Percentiles rank a stretch among this genome's conserved stretches.
Conservation (phyloP, 1,284 basidiomycete genomes). For the Phellopilus nigrolimitatus region DNA sequence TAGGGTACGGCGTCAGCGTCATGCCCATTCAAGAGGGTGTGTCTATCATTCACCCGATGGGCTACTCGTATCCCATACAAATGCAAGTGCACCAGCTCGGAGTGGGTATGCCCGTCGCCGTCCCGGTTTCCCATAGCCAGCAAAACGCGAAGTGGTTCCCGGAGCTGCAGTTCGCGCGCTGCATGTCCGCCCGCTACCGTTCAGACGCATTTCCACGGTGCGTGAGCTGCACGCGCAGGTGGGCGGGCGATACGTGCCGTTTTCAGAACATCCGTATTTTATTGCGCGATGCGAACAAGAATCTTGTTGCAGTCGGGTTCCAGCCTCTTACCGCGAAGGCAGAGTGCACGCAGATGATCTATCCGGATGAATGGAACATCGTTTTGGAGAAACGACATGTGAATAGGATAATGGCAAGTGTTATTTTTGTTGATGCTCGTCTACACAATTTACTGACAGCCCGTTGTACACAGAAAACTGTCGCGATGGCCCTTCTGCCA, state of each 20-base stretch:
- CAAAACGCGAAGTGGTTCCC: slow-evolving; percentile 10
- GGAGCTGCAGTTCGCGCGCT: slow-evolving; percentile 69
- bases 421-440: slow-evolving; percentile 1
- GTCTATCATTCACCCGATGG: slow-evolving; percentile 1
- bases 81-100: slow-evolving; percentile 9
- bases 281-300: slow-evolving; percentile 51
- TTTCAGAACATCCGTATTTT: slow-evolving; percentile 76
- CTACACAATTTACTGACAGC: not conserved
- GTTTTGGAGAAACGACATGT: slow-evolving; percentile 45
- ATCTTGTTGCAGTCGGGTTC: slow-evolving; percentile 63
- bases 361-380: slow-evolving; percentile 64
- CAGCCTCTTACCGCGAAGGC: slow-evolving; percentile 46
- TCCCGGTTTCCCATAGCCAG: slow-evolving; percentile 3
- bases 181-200: slow-evolving; percentile 75
- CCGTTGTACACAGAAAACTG: slow-evolving; percentile 43
- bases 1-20: slow-evolving; percentile 17
- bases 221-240: slow-evolving; percentile 74
- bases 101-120: slow-evolving; percentile 4
- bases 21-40: slow-evolving; percentile 14
- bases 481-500: slow-evolving; percentile 66
- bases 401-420: slow-evolving; percentile 52
- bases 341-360: slow-evolving; percentile 56
- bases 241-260: slow-evolving; percentile 78
- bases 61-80: slow-evolving; percentile 7
- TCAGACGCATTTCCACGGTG: slow-evolving; percentile 67